phyloP scores from a whole-genome alignment of 139 green algal genomes.

The Diplosphaera chodatii region DNA sequence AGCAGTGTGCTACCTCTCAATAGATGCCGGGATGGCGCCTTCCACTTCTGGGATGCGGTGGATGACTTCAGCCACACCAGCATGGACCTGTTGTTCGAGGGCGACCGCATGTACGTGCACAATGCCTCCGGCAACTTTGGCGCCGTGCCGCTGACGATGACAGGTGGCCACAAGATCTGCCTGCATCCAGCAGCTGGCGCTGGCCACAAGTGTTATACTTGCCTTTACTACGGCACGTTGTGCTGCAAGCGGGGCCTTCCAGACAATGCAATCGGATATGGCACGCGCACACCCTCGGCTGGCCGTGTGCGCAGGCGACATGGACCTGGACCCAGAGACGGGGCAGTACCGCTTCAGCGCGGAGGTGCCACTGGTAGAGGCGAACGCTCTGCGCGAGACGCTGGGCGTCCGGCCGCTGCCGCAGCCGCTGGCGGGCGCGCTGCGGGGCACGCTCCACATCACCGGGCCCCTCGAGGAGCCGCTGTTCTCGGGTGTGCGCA shows the following conservation, averaged over 20 bases:
- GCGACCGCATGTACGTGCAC: slow-evolving; percentile 87
- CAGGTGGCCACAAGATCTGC: too few relatives aligned
- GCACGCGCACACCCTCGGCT: too few relatives aligned
- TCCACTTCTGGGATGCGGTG: slow-evolving; percentile 95
- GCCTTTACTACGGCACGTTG: too few relatives aligned
- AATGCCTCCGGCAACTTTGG: slow-evolving; percentile 74
- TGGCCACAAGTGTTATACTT: too few relatives aligned
- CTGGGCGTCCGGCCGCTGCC: slow-evolving; percentile 74
- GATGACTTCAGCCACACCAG: slow-evolving; percentile 70
- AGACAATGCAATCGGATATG: too few relatives aligned
- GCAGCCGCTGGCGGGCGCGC: slow-evolving; percentile 60
- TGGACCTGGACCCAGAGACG: slow-evolving; percentile 79
- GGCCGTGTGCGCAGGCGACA: too few relatives aligned
- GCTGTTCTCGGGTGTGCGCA: slow-evolving; percentile 78
- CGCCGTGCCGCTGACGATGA: slow-evolving; percentile 54
- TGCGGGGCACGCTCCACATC: slow-evolving; percentile 80
- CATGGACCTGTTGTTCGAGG: slow-evolving; percentile 90
- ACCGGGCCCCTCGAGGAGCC: slow-evolving; percentile 86
- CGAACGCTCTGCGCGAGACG: slow-evolving; percentile 78
- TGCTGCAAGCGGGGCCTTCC: too few relatives aligned
- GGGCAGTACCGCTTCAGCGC: slow-evolving; percentile 81
- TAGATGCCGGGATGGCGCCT: slow-evolving; percentile 29
- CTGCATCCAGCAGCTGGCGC: too few relatives aligned
- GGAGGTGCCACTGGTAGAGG: slow-evolving; percentile 64
- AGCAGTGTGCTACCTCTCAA: too few relatives aligned